Evolutionary conservation across 768 basidiomycete genomes (phyloP), one percentile per base, ranked within the genome.

Genomic region (Udeniomyces megalosporus): DNA sequence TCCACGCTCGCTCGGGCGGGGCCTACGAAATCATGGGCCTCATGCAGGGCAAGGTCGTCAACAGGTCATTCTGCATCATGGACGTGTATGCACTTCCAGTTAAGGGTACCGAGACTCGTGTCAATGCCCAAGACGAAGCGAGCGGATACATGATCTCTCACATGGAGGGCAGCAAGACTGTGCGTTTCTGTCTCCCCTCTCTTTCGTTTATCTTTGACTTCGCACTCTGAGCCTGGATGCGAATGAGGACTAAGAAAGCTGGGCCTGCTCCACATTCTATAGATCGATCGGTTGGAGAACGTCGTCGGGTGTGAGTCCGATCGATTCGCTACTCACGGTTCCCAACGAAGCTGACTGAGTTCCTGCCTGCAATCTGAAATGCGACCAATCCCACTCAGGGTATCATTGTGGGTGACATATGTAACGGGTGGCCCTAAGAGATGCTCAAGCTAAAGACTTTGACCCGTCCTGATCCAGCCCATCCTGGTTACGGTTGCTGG

Each of bases 401-500:
- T 95, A 95, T 72, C 90, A 95, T 73, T 93, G 63, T 65, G 7
- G 46, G 62, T 58, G 15, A 8, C 26, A 20, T 35, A 17, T 28
- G 6, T 20, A 5, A 52, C 14, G 6, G 50, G 17, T 52, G 38
- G 8, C 38, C n/a, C n/a, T n/a, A n/a, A n/a, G n/a, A n/a, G n/a
- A n/a, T n/a, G n/a, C n/a, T n/a, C n/a, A n/a, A 42, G 38, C 10
- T 42, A 8, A 8, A 42, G 17, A 42, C 38, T 42, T 17, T 17
- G 50, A 26, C 26, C 50, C 28, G 22, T 15, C 31, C 17, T 31
- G 17, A 12, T 35, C 20, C 35, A 65, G 63, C 90, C 17, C 95
- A 99, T 76, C 95, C 95, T 5, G 95, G 95, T 15, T 99, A 97
- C 71, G 95, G 95, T 20, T 99, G 95, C 74, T 99, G 95, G 95